Base-by-base conservation (phyloP, 805 yeast species). In the Candida parachauliodes region DNA sequence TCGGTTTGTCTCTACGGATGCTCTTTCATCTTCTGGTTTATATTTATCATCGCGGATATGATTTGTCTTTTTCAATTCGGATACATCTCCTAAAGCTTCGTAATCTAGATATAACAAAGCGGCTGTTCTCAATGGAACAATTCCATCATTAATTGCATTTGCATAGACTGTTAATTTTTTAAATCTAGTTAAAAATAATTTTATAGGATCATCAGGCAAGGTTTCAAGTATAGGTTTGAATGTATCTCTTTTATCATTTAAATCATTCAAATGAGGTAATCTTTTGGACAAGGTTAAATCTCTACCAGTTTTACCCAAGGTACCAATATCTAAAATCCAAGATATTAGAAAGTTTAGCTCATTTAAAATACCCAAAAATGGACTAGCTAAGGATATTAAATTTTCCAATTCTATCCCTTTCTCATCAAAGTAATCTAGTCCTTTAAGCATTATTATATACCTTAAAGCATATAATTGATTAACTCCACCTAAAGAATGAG, bases 111-210 rank as follows among this genome's bases (percentile, higher is more conserved):
- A 68, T 15, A 68, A 48, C 36, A 68, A 50, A 1, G 71, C 68
- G 22, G 70, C 55, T 1, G 74, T 68, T 32, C 74, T 49, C 22
- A 68, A 51, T 1, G 74, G 74, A 1, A 67, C 73, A 15, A 68
- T 68, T 2, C 74, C 74, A 42, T 68, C 74, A 39, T 68, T 67
- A 11, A 68, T 53, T 4, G 70, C 69, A 45, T 68, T 68, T 12
- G 74, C 73, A 44, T 68, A 68, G 4, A 67, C 43, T 2, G 70
- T 62, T 25, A 67, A 55, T 41, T 55, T 58, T 20, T 50, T 48
- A 37, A 68, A 68, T 31, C 45, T 34, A 4, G 38, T 44, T 20
- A 68, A 42, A 32, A 60, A 59, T 4, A 46, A 32, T 29, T 52
- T 62, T n/a, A 68, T 48, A 12, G 70, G 69, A 27, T 61, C 65